These are phyloP conservation scores for Plasmodium sp. DNA, from an alignment of 169 alveolate species.

Conservation along the genomic window DNA sequence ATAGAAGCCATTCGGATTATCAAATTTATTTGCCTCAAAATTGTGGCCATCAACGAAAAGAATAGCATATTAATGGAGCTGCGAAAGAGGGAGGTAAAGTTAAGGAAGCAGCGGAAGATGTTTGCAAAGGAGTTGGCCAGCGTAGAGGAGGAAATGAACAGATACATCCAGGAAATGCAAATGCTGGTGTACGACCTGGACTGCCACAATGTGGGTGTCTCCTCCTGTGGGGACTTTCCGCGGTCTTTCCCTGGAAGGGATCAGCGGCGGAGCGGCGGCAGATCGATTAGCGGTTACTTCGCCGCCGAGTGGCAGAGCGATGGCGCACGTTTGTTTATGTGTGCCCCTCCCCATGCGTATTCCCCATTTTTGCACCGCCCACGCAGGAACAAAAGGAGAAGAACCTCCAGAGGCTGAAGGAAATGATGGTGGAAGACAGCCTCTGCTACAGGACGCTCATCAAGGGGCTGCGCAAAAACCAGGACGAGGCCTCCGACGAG, in stretches of 20 bases:
- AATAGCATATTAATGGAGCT: slow-evolving; percentile 8
- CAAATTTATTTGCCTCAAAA: slow-evolving; percentile 27
- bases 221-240: neutral
- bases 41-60: slow-evolving; percentile 24
- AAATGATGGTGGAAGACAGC: slow-evolving; percentile 18
- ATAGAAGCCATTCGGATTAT: slow-evolving; percentile 44
- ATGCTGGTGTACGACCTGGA: slow-evolving; percentile 20
- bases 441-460: neutral
- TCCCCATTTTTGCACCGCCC: neutral
- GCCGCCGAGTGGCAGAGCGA: neutral
- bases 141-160: slow-evolving; percentile 39
- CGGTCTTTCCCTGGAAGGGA: neutral
- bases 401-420: slow-evolving; percentile 18
- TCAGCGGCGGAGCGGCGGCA: no score
- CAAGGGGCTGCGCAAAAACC: slow-evolving; percentile 11
- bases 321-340: neutral
- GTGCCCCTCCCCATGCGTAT: neutral
- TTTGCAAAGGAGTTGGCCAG: slow-evolving; percentile 37
- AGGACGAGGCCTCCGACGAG: slow-evolving; percentile 11
- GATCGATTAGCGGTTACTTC: neutral
- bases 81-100: slow-evolving; percentile 11
- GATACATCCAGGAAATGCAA: slow-evolving; percentile 9
- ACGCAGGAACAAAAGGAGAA: slow-evolving; percentile 17
- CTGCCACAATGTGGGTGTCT: slow-evolving; percentile 7
- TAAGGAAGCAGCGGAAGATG: slow-evolving; percentile 40